phyloP scores from a whole-genome alignment of 176 grass and related monocot species.

The Hyparrhenia diplandra region DNA sequence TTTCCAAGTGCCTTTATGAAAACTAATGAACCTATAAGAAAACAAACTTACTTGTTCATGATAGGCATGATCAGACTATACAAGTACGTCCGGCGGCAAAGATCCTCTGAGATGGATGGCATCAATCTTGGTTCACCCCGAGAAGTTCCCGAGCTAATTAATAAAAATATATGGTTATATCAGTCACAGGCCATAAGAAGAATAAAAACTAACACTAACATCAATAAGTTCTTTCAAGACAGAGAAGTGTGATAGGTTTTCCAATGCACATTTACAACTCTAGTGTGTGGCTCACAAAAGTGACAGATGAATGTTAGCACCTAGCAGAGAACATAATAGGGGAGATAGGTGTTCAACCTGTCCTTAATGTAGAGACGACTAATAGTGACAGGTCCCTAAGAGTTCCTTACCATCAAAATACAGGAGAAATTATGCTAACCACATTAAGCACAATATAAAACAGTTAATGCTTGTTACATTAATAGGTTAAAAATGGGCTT shows the following conservation, averaged over 20 bases:
- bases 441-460: background rate
- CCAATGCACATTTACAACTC: background rate
- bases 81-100: conserved; percentile 59
- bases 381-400: background rate
- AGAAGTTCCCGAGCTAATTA: conserved; percentile 56
- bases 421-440: background rate
- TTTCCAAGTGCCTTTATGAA: background rate
- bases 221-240: background rate
- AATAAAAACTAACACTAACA: background rate
- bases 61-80: conserved; percentile 87
- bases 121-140: conserved; percentile 80
- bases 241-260: background rate
- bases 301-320: no score
- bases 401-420: background rate
- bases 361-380: background rate
- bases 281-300: no score
- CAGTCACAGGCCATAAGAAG: background rate
- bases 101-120: conserved; percentile 76
- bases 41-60: conserved; percentile 67
- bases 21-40: background rate
- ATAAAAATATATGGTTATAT: background rate
- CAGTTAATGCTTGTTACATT: background rate
- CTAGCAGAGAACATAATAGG: no score
- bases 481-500: background rate
- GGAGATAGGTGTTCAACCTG: no score